Evolutionary conservation across 257 asterid genomes (phyloP).

Genomic region (Solanum corneliomulleri): DNA sequence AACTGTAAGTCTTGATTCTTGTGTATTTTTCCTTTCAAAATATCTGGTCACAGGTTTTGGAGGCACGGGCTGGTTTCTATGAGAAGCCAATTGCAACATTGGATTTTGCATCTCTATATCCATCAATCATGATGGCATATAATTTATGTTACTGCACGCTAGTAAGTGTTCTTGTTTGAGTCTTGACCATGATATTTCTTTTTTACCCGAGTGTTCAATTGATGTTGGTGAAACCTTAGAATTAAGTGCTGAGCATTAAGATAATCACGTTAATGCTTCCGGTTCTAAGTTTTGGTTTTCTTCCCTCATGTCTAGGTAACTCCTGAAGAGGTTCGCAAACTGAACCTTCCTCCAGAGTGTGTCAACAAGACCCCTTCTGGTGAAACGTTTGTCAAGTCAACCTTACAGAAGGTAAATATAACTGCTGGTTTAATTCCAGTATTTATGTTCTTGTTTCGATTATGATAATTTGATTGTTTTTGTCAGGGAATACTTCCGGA

Average conservation of each 20-base stretch:
- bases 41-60: constrained; percentile 61
- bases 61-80: constrained; percentile 82
- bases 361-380: constrained; percentile 96
- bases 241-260: not conserved
- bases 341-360: constrained; percentile 77
- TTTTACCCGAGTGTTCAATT: not conserved
- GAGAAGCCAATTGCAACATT: constrained; percentile 98
- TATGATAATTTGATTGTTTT: constrained; percentile 5
- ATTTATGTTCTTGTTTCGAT: not conserved
- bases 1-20: not conserved
- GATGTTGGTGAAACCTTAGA: not conserved
- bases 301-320: constrained; percentile 41
- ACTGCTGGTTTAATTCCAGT: not conserved
- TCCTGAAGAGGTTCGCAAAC: constrained; percentile 75
- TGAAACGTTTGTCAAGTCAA: constrained; percentile 80
- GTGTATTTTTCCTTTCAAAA: not conserved
- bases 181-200: not conserved
- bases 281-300: not conserved
- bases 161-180: constrained; percentile 30
- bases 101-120: constrained; percentile 97
- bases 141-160: constrained; percentile 92
- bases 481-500: constrained; percentile 94
- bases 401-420: constrained; percentile 66
- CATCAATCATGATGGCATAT: constrained; percentile 99
- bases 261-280: not conserved